Conservation (phyloP, 345 rosid genomes). For the Bruguiera gymnorhiza region DNA sequence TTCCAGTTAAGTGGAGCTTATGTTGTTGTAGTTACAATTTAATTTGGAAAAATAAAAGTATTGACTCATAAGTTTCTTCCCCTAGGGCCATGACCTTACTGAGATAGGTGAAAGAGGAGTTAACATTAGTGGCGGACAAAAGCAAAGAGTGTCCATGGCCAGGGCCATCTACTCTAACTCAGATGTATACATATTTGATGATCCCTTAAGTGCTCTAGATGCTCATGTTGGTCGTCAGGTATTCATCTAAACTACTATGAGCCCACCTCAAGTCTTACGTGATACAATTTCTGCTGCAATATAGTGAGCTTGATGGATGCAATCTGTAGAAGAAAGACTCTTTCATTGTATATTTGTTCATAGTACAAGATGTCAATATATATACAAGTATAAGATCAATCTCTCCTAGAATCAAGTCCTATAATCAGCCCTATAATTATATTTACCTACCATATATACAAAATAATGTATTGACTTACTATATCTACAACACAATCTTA, state of each 20-base stretch:
- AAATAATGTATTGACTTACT: too few relatives aligned
- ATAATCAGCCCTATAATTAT: too few relatives aligned
- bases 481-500: too few relatives aligned
- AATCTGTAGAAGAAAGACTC: background rate
- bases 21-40: constrained; percentile 1
- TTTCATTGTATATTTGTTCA: too few relatives aligned
- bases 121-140: constrained; percentile 38
- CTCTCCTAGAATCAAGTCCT: too few relatives aligned
- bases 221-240: constrained; percentile 35
- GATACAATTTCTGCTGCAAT: background rate
- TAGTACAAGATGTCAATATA: too few relatives aligned
- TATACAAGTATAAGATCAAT: too few relatives aligned
- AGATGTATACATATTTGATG: constrained; percentile 32
- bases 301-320: background rate
- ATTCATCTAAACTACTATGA: background rate
- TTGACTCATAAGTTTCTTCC: constrained; percentile 21
- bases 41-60: constrained; percentile 3
- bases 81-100: constrained; percentile 64
- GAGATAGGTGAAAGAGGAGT: constrained; percentile 38
- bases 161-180: constrained; percentile 31
- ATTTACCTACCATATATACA: too few relatives aligned
- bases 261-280: background rate
- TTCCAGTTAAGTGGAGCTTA: constrained; percentile 48
- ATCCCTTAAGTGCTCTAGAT: constrained; percentile 35
- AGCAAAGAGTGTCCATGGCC: constrained; percentile 33